Percentiles rank a stretch among this genome's conserved stretches.
phyloP scores from a whole-genome alignment of 2,329 filamentous ascomycete species.

The Pestalotiopsis sp. region DNA sequence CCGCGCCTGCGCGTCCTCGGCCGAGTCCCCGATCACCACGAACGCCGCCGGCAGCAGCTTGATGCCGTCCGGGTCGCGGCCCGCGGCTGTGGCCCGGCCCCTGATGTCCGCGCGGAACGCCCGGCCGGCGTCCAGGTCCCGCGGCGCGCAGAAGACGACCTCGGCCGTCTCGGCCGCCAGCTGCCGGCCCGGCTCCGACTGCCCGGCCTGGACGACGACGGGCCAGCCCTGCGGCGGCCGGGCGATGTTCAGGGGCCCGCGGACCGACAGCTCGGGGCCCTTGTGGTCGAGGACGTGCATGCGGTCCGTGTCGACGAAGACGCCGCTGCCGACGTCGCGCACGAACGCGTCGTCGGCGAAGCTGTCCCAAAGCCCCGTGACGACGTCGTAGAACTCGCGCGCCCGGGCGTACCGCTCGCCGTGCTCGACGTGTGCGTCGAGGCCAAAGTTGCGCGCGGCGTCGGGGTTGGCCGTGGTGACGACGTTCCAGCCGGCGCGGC shows the following conservation, averaged over 20 bases:
- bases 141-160: conserved; percentile 53
- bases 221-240: conserved; percentile 57
- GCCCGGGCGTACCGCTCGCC: conserved; percentile 52
- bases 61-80: conserved; percentile 46
- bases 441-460: conserved; percentile 53
- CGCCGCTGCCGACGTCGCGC: conserved; percentile 47
- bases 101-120: conserved; percentile 55
- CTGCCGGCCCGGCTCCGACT: conserved; percentile 53
- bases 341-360: conserved; percentile 59
- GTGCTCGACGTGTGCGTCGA: conserved; percentile 52
- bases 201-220: conserved; percentile 57
- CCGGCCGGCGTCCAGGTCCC: conserved; percentile 47
- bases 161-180: conserved; percentile 57
- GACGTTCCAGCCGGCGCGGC: conserved; percentile 57
- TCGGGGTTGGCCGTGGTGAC: conserved; percentile 57
- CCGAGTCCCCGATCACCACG: conserved; percentile 50
- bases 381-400: conserved; percentile 55
- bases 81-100: conserved; percentile 43
- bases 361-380: conserved; percentile 55
- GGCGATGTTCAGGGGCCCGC: conserved; percentile 54
- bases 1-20: conserved; percentile 51
- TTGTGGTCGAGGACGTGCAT: conserved; percentile 55
- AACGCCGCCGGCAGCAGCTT: conserved; percentile 56
- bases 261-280: conserved; percentile 48
- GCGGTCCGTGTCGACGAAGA: conserved; percentile 53